phyloP scores from a whole-genome alignment of 441 rosid species.

The Erysimum cheiri region DNA sequence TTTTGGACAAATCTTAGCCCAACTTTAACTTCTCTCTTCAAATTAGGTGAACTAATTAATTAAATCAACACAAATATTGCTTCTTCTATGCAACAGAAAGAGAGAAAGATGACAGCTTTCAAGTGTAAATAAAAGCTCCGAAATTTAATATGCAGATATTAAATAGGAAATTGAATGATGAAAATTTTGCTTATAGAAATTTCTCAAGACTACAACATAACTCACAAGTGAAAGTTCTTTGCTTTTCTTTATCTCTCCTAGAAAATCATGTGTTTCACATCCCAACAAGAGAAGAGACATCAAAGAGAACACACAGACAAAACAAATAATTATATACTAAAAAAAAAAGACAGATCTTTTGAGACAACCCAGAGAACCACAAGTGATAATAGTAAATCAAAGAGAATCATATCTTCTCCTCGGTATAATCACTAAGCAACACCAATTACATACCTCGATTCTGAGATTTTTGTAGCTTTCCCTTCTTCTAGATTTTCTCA shows the following conservation, averaged over 20 bases:
- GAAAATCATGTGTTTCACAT: constrained; percentile 36
- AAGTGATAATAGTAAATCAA: constrained; percentile 25
- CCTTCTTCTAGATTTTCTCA: constrained; percentile 33
- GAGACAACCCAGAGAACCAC: constrained; percentile 39
- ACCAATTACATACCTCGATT: constrained; percentile 42
- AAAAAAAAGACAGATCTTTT: constrained; percentile 43
- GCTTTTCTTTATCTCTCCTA: constrained; percentile 14
- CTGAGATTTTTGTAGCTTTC: constrained; percentile 33
- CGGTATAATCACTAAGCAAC: constrained; percentile 18
- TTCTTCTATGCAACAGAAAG: constrained; percentile 30
- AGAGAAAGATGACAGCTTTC: constrained; percentile 41
- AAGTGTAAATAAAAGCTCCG: constrained; percentile 40
- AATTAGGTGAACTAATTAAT: constrained; percentile 40
- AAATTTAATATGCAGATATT: constrained; percentile 24
- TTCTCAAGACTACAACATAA: not conserved
- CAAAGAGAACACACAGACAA: constrained; percentile 22
- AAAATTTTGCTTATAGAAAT: constrained; percentile 7
- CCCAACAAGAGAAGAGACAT: constrained; percentile 35
- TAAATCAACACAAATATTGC: constrained; percentile 30
- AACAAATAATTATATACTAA: constrained; percentile 13
- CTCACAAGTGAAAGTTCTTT: constrained; percentile 33
- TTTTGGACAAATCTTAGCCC: constrained; percentile 40
- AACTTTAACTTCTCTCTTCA: constrained; percentile 34
- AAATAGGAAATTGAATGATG: not conserved
- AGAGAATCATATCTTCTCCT: constrained; percentile 26